phyloP scores from a whole-genome alignment of 2,329 filamentous ascomycete genomes.

The Cercospora zeina region DNA sequence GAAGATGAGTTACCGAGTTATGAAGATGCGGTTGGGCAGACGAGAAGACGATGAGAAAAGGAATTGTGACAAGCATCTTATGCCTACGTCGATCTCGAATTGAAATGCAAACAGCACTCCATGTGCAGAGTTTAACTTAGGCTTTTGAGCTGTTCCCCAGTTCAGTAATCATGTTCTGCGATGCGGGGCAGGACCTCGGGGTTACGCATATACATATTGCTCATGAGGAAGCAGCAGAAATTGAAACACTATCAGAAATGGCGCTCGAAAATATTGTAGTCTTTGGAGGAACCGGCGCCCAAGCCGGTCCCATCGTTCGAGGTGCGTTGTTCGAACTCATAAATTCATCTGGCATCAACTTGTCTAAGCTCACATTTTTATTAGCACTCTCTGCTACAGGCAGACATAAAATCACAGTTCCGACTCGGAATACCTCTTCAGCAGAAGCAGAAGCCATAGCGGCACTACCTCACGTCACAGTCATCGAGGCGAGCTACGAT shows the following conservation, averaged over 20 bases:
- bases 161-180: background rate
- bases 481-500: background rate
- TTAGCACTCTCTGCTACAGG: background rate
- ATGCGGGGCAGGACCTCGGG: background rate
- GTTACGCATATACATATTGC: background rate
- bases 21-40: constrained; percentile 1
- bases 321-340: background rate
- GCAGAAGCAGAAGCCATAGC: background rate
- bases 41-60: background rate
- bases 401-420: background rate
- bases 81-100: background rate
- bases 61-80: background rate
- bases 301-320: background rate
- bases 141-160: background rate
- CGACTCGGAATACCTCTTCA: background rate
- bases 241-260: background rate
- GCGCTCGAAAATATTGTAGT: background rate
- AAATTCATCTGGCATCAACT: background rate
- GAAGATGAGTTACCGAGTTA: constrained; percentile 10
- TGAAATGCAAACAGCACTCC: background rate
- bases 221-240: background rate
- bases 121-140: background rate
- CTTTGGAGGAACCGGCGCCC: background rate
- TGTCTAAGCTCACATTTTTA: background rate
- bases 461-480: background rate